phyloP scores from a whole-genome alignment of 1,139 yeast species.

The Debaryomycetaceae sp. region DNA sequence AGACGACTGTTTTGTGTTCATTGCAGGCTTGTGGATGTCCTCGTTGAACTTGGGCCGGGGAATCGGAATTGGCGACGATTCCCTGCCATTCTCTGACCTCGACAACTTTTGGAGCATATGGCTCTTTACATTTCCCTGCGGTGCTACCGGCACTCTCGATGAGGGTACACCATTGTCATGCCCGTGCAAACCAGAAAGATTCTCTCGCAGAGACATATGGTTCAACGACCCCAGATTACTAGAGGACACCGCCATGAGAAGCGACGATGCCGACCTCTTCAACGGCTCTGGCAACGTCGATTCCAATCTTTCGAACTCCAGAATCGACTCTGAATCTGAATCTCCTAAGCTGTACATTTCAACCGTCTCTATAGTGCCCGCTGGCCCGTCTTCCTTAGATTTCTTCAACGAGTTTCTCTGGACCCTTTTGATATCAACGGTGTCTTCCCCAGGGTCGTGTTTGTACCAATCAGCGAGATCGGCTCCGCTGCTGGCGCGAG shows the following conservation, averaged over 20 bases:
- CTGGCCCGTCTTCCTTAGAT: no score
- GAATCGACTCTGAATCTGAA: constrained; percentile 22
- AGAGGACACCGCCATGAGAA: constrained; percentile 29
- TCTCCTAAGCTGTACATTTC: constrained; percentile 8
- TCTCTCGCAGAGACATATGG: constrained; percentile 8
- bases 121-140: constrained; percentile 8
- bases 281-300: constrained; percentile 44
- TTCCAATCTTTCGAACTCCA: constrained; percentile 44
- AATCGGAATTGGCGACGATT: constrained; percentile 48
- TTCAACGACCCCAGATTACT: constrained; percentile 1
- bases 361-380: no score
- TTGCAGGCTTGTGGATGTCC: constrained; percentile 54
- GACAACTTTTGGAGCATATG: constrained; percentile 31
- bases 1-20: constrained; percentile 59
- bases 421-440: no score
- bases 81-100: constrained; percentile 34
- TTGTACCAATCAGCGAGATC: no score
- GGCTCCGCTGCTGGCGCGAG: no score
- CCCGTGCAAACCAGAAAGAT: constrained; percentile 13
- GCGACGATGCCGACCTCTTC: constrained; percentile 39
- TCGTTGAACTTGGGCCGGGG: constrained; percentile 48
- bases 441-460: no score
- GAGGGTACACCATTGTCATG: constrained; percentile 14
- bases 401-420: no score
- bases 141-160: constrained; percentile 11